Percentiles rank a stretch among this genome's conserved stretches.
Conservation (phyloP, 2,329 filamentous ascomycete genomes). For the Colletotrichum somersetense region DNA sequence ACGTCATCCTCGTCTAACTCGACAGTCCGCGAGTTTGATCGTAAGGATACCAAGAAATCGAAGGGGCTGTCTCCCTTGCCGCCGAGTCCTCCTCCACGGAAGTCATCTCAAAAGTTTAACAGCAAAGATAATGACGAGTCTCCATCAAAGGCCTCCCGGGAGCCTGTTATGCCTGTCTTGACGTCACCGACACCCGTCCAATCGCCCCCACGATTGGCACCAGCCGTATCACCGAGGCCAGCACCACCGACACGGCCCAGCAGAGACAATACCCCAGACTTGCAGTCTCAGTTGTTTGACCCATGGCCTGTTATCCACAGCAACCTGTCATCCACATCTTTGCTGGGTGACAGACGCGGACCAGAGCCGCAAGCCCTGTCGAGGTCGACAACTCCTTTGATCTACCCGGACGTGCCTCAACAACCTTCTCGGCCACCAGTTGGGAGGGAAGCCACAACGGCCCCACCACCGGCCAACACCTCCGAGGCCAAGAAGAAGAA, state of each 20-base stretch:
- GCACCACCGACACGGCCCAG: slow-evolving; percentile 72
- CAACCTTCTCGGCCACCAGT: slow-evolving; percentile 48
- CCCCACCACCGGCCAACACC: slow-evolving; percentile 43
- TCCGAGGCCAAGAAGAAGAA: slow-evolving; percentile 46
- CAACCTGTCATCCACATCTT: slow-evolving; percentile 66
- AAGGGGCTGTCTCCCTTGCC: slow-evolving; percentile 61
- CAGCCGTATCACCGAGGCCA: slow-evolving; percentile 50
- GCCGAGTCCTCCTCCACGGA: slow-evolving; percentile 72
- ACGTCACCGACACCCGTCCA: slow-evolving; percentile 44
- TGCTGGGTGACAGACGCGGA: slow-evolving; percentile 60
- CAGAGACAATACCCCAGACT: slow-evolving; percentile 74
- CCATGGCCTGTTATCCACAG: slow-evolving; percentile 71
- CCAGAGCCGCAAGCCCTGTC: slow-evolving; percentile 53
- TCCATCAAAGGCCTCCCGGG: slow-evolving; percentile 54
- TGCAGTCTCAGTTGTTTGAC: slow-evolving; percentile 68
- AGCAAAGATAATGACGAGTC: slow-evolving; percentile 54
- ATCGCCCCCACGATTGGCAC: slow-evolving; percentile 45
- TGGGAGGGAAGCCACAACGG: slow-evolving; percentile 53
- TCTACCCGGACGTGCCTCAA: slow-evolving; percentile 48
- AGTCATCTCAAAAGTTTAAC: slow-evolving; percentile 69
- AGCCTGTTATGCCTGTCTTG: slow-evolving; percentile 45
- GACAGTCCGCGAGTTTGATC: slow-evolving; percentile 69
- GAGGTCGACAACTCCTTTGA: slow-evolving; percentile 52
- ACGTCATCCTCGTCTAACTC: slow-evolving; percentile 81
- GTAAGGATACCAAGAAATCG: slow-evolving; percentile 56